Base-by-base conservation (phyloP, 176 grass and related monocot genomes). In the Oryza longistaminata region DNA sequence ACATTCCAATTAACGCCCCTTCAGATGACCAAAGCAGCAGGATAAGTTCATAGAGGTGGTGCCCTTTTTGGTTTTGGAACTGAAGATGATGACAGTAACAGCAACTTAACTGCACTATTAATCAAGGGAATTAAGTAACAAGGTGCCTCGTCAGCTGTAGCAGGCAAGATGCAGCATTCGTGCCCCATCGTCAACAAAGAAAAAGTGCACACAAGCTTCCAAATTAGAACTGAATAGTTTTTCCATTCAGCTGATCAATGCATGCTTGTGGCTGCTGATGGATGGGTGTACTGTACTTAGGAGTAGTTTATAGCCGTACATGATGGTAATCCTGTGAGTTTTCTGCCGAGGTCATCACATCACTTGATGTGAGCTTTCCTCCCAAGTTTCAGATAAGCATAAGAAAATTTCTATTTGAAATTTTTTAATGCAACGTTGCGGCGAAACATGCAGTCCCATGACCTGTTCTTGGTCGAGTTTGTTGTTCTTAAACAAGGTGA, bases 71-170 rank as follows among this genome's bases (percentile, higher is more conserved):
- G 45, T 21, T 29, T 11, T n/a, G 70, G 25, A 60, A 72, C 67
- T 79, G 75, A 26, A 46, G 84, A 42, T 19, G 68, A 73, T 64
- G 76, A 80, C 43, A 70, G 53, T 14, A 25, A 22, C 6, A 79
- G 22, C 64, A 40, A 40, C 39, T 40, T 40, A 72, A 37, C 13
- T 9, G 15, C 44, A 16, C 24, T 74, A 48, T 9, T 61, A 40
- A 40, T 40, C 4, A 29, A 81, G 37, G 37, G 50, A 65, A 34
- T 72, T 64, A 64, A 64, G 3, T 65, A n/a, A n/a, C 76, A 13
- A 40, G n/a, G 31, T 14, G 64, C 74, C 42, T 80, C 53, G 77
- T 87, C 85, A 81, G 68, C 70, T 40, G 31, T 66, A 72, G 84
- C 67, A 72, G 67, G 75, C 75, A 19, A 19, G 45, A 40, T 66